Percentiles rank a stretch among this genome's conserved stretches.
Evolutionary conservation across 108 stramenopile genomes (phyloP).

Genomic region (Stephanodiscus triporus): DNA sequence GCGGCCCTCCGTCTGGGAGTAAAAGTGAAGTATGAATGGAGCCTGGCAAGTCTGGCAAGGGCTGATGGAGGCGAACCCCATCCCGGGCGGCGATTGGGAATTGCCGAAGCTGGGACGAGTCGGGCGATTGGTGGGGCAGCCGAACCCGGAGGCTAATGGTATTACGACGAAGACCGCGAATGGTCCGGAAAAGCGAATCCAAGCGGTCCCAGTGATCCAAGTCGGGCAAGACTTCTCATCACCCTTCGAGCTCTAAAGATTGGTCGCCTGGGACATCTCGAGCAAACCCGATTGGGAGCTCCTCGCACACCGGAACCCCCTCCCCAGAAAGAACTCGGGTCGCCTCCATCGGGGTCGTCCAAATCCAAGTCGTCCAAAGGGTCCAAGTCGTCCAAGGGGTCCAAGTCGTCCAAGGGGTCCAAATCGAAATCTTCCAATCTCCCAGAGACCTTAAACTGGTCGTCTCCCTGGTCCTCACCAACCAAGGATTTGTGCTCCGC

Average conservation of each 20-base stretch:
- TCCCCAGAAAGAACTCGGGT: too few relatives aligned
- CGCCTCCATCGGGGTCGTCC: not conserved
- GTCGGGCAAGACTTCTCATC: too few relatives aligned
- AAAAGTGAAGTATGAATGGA: not conserved
- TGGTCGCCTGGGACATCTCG: too few relatives aligned
- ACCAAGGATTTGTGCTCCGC: not conserved
- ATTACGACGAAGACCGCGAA: slow-evolving; percentile 2
- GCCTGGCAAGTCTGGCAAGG: not conserved
- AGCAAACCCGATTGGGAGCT: too few relatives aligned
- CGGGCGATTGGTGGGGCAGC: not conserved
- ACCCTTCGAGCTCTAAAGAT: not conserved
- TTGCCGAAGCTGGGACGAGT: not conserved
- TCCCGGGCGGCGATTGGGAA: not conserved
- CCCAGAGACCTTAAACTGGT: not conserved
- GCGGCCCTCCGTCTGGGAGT: not conserved
- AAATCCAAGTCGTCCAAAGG: not conserved
- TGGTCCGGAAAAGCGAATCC: not conserved
- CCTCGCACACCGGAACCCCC: too few relatives aligned
- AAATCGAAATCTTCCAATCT: not conserved
- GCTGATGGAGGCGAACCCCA: not conserved
- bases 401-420: not conserved
- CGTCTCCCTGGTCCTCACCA: not conserved
- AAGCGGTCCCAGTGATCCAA: not conserved
- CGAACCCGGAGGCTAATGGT: not conserved
- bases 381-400: too few relatives aligned